Evolutionary conservation across 441 rosid genomes (phyloP), one percentile per base, ranked within the genome.

Genomic region (Erodium moschatum): DNA sequence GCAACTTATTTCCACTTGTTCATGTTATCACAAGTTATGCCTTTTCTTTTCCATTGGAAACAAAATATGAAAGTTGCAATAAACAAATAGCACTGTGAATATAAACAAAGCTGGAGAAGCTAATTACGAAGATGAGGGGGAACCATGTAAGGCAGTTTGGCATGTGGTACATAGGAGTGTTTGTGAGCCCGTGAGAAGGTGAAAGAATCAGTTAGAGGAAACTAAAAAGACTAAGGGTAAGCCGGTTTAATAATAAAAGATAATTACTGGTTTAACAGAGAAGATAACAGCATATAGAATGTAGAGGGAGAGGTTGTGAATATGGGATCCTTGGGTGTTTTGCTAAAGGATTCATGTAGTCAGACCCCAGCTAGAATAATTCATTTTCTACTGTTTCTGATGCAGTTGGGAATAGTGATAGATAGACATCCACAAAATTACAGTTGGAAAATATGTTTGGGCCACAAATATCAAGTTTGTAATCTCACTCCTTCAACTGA

Each of bases 1-100:
- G 35, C 46, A 71, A 71, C 13, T 20, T 61, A 27, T 10, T 61
- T 66, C 60, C 4, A 21, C 12, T 67, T 40, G 5, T 27, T 68
- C 44, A 66, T 21, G 50, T 64, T 9, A 38, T 20, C 63, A 58
- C 13, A 19, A 16, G 66, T 40, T 68, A 19, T 60, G 56, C 60
- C 67, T 29, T 61, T 44, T 12, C 27, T 12, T 16, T 33, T 60
- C 21, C 35, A 50, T 3, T 10, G 56, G 6, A 50, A 50, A 50
- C 16, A 5, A 13, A 50, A 50, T 50, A 50, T 15, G 56, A 15
- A 50, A 50, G 56, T 50, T n/a, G 56, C 56, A 50, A n/a, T 50
- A 50, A 18, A 8, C 21, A 54, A 54, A 54, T 44, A 12, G 50
- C 50, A 44, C 11, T 44, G 15, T 44, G 50, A 11, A 44, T 12